Evolutionary conservation across 768 basidiomycete species (phyloP), one percentile per base, ranked within the genome.

Genomic region (Macrolepiota fuliginosa): DNA sequence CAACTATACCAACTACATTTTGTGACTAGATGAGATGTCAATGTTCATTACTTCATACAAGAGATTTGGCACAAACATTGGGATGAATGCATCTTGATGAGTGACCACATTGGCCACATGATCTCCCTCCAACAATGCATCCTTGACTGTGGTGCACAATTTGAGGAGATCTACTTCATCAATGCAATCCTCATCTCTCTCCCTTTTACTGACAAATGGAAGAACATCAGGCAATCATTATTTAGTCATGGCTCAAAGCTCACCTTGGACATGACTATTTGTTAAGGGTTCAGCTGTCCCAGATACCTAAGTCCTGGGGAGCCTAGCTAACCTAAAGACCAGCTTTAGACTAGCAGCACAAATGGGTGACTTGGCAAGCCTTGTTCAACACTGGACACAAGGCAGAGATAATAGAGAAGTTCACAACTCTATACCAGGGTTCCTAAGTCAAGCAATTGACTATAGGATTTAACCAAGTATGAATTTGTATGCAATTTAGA

Each of bases 61-160:
- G 59, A 35, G 65, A n/a, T n/a, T n/a, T n/a, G n/a, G n/a, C n/a
- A n/a, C n/a, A n/a, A n/a, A n/a, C n/a, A n/a, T n/a, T n/a, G 62
- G 37, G 61, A 57, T 50, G 63, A 63, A 24, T 13, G 29, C 37
- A 54, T 45, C 10, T 27, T 61, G 15, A 64, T 64, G 55, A 19
- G 54, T n/a, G 60, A 64, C 25, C 60, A 62, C 39, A 65, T 71
- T 49, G 61, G 66, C n/a, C 35, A 25, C 17, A 61, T 66, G 53
- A 54, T 65, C 3, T 57, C 62, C 45, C 51, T 67, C 24, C 22
- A 58, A 13, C 56, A 60, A 22, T 13, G 54, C 40, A 64, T 67
- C 54, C 54, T 51, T 17, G 56, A 62, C 19, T 3, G 22, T 37
- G 57, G 57, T 3, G 24, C 6, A 42, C 63, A 22, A 54, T 50